Percentiles rank a stretch among this genome's conserved stretches.
Conservation (phyloP, 495 filamentous ascomycete genomes). For the Penicillium riverlandense region DNA sequence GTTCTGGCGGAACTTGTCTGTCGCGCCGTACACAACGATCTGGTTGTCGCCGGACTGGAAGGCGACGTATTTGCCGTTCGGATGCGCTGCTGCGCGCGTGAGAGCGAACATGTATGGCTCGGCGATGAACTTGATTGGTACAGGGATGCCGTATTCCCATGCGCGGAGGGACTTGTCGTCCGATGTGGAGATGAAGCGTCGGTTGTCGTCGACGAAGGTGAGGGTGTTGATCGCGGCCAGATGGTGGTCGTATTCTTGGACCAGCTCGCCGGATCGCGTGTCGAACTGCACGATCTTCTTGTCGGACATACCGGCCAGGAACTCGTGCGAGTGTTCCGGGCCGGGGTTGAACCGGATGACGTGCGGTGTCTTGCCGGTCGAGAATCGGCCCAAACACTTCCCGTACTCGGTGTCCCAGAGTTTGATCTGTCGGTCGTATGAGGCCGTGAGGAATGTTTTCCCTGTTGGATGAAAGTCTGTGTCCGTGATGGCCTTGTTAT, state of each 20-base stretch:
- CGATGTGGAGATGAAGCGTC: slow-evolving; percentile 94
- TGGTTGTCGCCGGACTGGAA: slow-evolving; percentile 94
- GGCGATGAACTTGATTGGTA: slow-evolving; percentile 82
- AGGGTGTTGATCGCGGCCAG: slow-evolving; percentile 96
- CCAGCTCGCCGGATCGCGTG: slow-evolving; percentile 70
- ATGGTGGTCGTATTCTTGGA: slow-evolving; percentile 98
- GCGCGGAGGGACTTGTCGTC: slow-evolving; percentile 94
- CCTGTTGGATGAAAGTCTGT: slow-evolving; percentile 78
- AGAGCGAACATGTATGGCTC: slow-evolving; percentile 97
- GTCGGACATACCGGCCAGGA: slow-evolving; percentile 92
- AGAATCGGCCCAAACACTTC: slow-evolving; percentile 75
- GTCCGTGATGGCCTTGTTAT: slow-evolving; percentile 85
- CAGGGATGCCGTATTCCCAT: slow-evolving; percentile 97
- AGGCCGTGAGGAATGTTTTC: slow-evolving; percentile 83
- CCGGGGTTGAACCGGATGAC: slow-evolving; percentile 88
- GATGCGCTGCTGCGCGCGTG: slow-evolving; percentile 73
- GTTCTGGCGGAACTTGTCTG: slow-evolving; percentile 94
- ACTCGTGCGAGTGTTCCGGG: slow-evolving; percentile 71
- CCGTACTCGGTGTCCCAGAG: slow-evolving; percentile 98
- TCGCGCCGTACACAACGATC: slow-evolving; percentile 88
- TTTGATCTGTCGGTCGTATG: slow-evolving; percentile 91
- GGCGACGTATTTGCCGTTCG: slow-evolving; percentile 83
- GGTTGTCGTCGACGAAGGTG: slow-evolving; percentile 89
- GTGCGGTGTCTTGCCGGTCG: slow-evolving; percentile 88
- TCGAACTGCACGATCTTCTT: slow-evolving; percentile 99